Base-by-base conservation (phyloP, 148 eudicot genomes). In the Rheum nobile region DNA sequence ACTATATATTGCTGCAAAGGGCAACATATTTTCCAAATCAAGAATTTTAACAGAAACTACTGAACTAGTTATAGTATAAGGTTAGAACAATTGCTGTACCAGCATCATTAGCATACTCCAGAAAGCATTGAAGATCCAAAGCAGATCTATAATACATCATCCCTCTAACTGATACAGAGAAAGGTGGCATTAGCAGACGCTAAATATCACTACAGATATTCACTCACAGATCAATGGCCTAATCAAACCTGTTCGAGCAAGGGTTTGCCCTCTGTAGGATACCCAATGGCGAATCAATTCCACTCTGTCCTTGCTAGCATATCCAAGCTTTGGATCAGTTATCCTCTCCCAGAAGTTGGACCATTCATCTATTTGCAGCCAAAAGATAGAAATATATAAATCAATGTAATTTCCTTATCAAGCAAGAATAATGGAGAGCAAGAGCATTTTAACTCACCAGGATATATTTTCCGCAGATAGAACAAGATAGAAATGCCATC, bases 101-200 rank as follows among this genome's bases (percentile, higher is more conserved):
- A 75, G 75, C 72, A 79, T 92, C 92, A 44, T 80, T 86, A 65
- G 88, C 99, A 80, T 81, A 84, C 78, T 95, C 99, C 81, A 90
- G 81, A 77, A 95, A 92, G 85, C 89, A 90, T 73, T 95, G 97
- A 71, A 95, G 94, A 80, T 95, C 99, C 82, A 95, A 82, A 70
- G 97, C 93, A 82, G 86, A 84, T 72, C 87, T 90, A 81, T 95
- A 95, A 80, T 95, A 95, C 96, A 95, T 95, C 97, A 95, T 95
- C 77, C 99, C 99, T 82, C 99, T 87, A 73, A 95, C 99, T 95
- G 86, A 50, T 42, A 73, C 77, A 75, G 74, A 75, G 41, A 67
- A 78, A 82, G 72, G 26, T 12, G 69, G 72, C 32, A 38, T 75
- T 24, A 81, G 75, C 52, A 31, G 74, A 73, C 75, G 73, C 77